phyloP scores from a whole-genome alignment of 495 filamentous ascomycete species.

The Thermochaetoides thermophila region DNA sequence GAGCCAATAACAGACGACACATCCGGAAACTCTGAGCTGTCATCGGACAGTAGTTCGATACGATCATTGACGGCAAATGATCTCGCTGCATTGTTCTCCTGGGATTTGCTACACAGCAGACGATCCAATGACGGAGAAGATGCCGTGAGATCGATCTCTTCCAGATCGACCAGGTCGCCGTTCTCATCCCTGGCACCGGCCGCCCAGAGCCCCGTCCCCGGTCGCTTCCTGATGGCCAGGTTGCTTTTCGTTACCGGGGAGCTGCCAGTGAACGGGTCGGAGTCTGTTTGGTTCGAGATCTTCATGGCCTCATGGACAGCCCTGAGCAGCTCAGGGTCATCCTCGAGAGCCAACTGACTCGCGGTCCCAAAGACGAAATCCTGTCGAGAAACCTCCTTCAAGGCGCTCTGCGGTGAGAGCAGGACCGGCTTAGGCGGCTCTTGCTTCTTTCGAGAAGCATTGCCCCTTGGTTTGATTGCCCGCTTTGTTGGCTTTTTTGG shows the following conservation, averaged over 20 bases:
- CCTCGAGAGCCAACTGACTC: constrained; percentile 69
- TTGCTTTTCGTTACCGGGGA: constrained; percentile 19
- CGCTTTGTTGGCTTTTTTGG: constrained; percentile 22
- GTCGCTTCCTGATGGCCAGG: constrained; percentile 9
- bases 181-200: constrained; percentile 49
- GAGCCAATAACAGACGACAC: background rate
- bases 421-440: constrained; percentile 35
- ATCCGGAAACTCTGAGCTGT: background rate
- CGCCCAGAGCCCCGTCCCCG: constrained; percentile 40
- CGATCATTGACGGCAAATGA: background rate
- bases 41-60: constrained; percentile 8
- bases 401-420: constrained; percentile 58
- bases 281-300: constrained; percentile 36
- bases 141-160: constrained; percentile 41
- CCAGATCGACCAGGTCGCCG: constrained; percentile 44
- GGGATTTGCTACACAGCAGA: too few relatives aligned
- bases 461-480: constrained; percentile 12
- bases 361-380: constrained; percentile 86
- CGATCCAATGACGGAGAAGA: constrained; percentile 25
- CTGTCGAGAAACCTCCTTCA: constrained; percentile 52
- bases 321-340: constrained; percentile 52
- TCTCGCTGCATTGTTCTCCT: too few relatives aligned
- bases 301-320: constrained; percentile 57
- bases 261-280: constrained; percentile 22
- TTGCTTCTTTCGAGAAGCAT: constrained; percentile 31